phyloP scores from a whole-genome alignment of 1,139 yeast genomes.

The Pichia sp. region DNA sequence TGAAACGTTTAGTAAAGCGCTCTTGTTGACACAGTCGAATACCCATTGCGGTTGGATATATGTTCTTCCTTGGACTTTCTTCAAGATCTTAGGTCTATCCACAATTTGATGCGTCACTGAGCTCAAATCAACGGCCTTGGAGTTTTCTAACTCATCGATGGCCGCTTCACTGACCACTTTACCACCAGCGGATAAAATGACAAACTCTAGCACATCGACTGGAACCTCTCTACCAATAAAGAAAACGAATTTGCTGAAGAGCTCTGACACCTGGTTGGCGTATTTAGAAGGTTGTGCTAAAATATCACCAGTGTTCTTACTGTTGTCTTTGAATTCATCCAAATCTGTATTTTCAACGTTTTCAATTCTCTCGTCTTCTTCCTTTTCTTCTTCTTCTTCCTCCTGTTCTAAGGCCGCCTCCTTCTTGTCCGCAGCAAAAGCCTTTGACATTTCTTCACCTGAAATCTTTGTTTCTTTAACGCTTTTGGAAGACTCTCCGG shows the following conservation, averaged over 20 bases:
- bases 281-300: constrained; percentile 74
- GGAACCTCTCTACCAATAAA: constrained; percentile 96
- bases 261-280: constrained; percentile 52
- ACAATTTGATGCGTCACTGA: constrained; percentile 87
- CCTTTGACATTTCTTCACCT: constrained; percentile 44
- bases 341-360: constrained; percentile 48
- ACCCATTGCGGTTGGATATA: constrained; percentile 98
- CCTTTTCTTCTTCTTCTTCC: constrained; percentile 37
- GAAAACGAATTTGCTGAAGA: constrained; percentile 74
- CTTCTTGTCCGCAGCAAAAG: constrained; percentile 44
- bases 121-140: constrained; percentile 54
- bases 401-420: constrained; percentile 34
- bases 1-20: constrained; percentile 67
- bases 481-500: constrained; percentile 36
- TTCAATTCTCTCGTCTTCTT: constrained; percentile 39
- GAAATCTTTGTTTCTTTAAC: constrained; percentile 34
- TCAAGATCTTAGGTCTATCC: constrained; percentile 79
- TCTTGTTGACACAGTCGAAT: constrained; percentile 84
- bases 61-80: constrained; percentile 85
- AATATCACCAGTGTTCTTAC: constrained; percentile 64
- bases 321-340: constrained; percentile 63
- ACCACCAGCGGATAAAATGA: constrained; percentile 86
- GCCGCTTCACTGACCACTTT: constrained; percentile 81
- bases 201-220: constrained; percentile 82
- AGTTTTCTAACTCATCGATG: constrained; percentile 56